Conservation (phyloP, 139 green algal species). For the Chlamydomonas sp. region DNA sequence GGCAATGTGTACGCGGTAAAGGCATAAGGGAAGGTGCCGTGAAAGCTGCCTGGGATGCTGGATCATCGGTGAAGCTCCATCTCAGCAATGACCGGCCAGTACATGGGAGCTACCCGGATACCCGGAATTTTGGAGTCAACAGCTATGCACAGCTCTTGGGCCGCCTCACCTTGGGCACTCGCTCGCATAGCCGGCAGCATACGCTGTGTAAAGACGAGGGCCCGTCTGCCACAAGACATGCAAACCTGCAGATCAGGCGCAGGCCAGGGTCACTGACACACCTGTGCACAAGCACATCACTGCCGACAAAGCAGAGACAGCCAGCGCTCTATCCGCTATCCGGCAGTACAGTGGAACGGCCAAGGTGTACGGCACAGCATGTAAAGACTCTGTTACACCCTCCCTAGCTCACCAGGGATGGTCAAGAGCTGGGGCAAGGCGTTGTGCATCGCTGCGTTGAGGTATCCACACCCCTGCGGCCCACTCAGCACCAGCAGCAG, state of each 20-base stretch:
- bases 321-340: too few species aligned
- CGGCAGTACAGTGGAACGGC: background rate
- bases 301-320: too few species aligned
- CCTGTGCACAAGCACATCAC: background rate
- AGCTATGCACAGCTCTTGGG: too few species aligned
- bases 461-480: constrained; percentile 4
- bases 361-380: too few species aligned
- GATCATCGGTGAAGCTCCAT: too few species aligned
- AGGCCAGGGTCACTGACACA: background rate
- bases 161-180: background rate
- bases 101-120: too few species aligned
- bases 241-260: background rate
- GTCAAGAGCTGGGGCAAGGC: constrained; percentile 6
- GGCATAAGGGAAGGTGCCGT: too few species aligned
- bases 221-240: constrained; percentile 34
- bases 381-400: too few species aligned
- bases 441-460: constrained; percentile 20
- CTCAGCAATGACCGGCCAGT: too few species aligned
- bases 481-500: constrained; percentile 37
- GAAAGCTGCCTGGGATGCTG: too few species aligned
- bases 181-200: background rate
- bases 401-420: constrained; percentile 4
- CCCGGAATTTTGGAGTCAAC: too few species aligned
- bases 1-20: too few species aligned
- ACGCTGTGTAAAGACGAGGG: background rate